phyloP scores from a whole-genome alignment of 2,329 filamentous ascomycete species.

The Xylariaceae sp. region DNA sequence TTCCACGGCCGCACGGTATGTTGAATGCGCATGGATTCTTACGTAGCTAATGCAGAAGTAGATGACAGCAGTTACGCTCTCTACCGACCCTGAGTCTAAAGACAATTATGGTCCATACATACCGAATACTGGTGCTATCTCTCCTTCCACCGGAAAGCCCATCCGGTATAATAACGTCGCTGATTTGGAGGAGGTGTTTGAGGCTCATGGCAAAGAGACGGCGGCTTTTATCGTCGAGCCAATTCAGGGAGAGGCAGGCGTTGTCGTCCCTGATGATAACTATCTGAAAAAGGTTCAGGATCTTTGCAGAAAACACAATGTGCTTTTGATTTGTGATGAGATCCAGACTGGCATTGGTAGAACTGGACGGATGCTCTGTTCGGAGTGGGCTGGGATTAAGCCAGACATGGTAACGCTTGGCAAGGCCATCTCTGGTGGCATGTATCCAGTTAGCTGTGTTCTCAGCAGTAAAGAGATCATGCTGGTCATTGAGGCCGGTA shows the following conservation, averaged over 20 bases:
- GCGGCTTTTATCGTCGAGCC: slow-evolving; percentile 95
- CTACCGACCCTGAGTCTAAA: slow-evolving; percentile 91
- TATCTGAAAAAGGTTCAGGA: slow-evolving; percentile 82
- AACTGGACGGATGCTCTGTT: slow-evolving; percentile 91
- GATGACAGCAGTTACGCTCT: slow-evolving; percentile 96
- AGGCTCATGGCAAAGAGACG: slow-evolving; percentile 81
- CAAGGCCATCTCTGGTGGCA: slow-evolving; percentile 96
- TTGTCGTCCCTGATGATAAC: slow-evolving; percentile 89
- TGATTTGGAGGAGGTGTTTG: slow-evolving; percentile 80
- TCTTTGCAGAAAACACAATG: slow-evolving; percentile 94
- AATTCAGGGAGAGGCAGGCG: slow-evolving; percentile 96
- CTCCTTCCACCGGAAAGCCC: slow-evolving; percentile 75
- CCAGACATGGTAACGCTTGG: slow-evolving; percentile 93
- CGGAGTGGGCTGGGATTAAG: slow-evolving; percentile 93
- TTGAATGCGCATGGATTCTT: not conserved
- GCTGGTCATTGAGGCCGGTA: slow-evolving; percentile 94
- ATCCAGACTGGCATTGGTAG: slow-evolving; percentile 98
- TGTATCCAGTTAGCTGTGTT: slow-evolving; percentile 98
- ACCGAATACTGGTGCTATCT: slow-evolving; percentile 80
- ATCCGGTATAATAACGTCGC: slow-evolving; percentile 87
- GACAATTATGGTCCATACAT: slow-evolving; percentile 98
- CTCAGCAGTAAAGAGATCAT: slow-evolving; percentile 89
- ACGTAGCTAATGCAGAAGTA: slow-evolving; percentile 44
- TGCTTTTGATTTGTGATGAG: slow-evolving; percentile 95
- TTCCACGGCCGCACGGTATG: slow-evolving; percentile 92